Base-by-base conservation (phyloP, 1,139 yeast species). In the Candida pseudocylindracea region DNA sequence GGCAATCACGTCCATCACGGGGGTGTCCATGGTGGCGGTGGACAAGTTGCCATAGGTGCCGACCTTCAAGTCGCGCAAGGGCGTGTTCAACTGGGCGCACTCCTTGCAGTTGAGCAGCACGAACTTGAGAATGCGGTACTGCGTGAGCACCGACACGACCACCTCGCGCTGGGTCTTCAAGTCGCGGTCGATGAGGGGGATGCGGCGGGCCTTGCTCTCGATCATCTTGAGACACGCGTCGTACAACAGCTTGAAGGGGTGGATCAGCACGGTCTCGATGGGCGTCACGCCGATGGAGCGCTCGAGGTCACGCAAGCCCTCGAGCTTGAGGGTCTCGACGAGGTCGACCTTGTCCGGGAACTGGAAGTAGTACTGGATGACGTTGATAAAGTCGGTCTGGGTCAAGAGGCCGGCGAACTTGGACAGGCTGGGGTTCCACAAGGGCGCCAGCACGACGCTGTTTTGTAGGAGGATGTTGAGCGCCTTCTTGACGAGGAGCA, bases 91-190 rank as follows among this genome's bases (percentile, higher is more conserved):
- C 65, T 74, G 78, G 44, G 80, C 72, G 4, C 94, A 85, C 49
- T 91, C 96, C 51, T 83, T 81, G 55, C 98, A 91, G 51, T 91
- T 88, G 51, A 88, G 66, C 7, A 96, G 91, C 28, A 91, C 94
- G 47, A 91, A 91, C 53, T 91, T 88, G 45, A 91, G 63, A 36
- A 91, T 88, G 49, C 99, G 72, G 55, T 91, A 91, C 55, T 91
- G 98, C 1, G 99, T 91, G 45, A 91, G 64, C 33, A 91, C 98
- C 36, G 88, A 72, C 7, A 85, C 95, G 25, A 91, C 95, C 43
- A 88, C 83, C 49, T 88, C 96, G 45, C 94, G 63, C 44, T 79
- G 80, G 1, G 93, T 80, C 44, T 76, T 83, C 45, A 83, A 93
- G 51, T 91, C 96, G 46, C 75, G 76, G 49, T 91, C 98, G 42